Evolutionary conservation across 208 protist genomes (phyloP), one percentile per base, ranked within the genome.

Genomic region (Naegleria gruberi): DNA sequence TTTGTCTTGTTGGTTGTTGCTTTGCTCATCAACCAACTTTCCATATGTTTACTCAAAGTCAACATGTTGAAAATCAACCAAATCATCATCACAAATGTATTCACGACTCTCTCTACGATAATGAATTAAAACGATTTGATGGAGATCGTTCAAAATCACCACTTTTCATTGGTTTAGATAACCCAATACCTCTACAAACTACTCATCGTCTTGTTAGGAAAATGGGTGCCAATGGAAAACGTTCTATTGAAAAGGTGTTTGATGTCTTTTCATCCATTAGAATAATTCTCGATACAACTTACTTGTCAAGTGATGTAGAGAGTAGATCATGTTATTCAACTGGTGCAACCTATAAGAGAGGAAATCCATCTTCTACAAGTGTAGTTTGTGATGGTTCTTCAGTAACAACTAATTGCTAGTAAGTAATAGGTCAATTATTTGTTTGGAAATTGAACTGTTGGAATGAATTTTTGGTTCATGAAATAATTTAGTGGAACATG

Each of bases 401-500:
- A 37, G 42, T 86, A 1, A 26, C 23, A 40, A 40, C 12, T 46
- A 40, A 87, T 87, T 87, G 83, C 37, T 87, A 30, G n/a, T n/a
- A n/a, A n/a, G n/a, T n/a, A n/a, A n/a, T n/a, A n/a, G n/a, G n/a
- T n/a, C n/a, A n/a, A n/a, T n/a, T n/a, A n/a, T n/a, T n/a, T n/a
- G n/a, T n/a, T n/a, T n/a, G n/a, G n/a, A n/a, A n/a, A n/a, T n/a
- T n/a, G n/a, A n/a, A n/a, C n/a, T n/a, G n/a, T n/a, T n/a, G n/a
- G n/a, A n/a, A n/a, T n/a, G n/a, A n/a, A n/a, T n/a, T n/a, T n/a
- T n/a, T n/a, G n/a, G n/a, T n/a, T n/a, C n/a, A n/a, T n/a, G n/a
- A n/a, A n/a, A n/a, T n/a, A n/a, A n/a, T n/a, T n/a, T n/a, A n/a
- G 51, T 5, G 83, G 83, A 45, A 87, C 83, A 57, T 87, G 83